phyloP scores from a whole-genome alignment of 257 asterid genomes.

The Jacaranda mimosifolia region DNA sequence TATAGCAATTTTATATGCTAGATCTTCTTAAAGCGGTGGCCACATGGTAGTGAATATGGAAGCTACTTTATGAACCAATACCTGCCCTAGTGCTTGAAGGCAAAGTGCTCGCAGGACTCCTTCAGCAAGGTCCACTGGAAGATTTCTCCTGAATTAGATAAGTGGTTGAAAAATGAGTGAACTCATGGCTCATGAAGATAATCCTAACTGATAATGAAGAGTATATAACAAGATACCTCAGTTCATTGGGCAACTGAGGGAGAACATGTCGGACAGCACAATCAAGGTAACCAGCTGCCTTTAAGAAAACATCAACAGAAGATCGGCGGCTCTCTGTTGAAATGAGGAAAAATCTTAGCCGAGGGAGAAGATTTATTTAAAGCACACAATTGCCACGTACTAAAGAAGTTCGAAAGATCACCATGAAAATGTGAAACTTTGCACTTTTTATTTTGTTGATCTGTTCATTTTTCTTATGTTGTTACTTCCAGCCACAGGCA shows the following conservation, averaged over 20 bases:
- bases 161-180: conserved; percentile 35
- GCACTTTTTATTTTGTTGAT: background rate
- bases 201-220: conserved; percentile 28
- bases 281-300: conserved; percentile 98
- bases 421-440: background rate
- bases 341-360: conserved; percentile 25
- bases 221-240: conserved; percentile 59
- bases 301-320: conserved; percentile 86
- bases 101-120: conserved; percentile 94
- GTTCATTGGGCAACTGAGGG: conserved; percentile 85
- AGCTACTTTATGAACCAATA: conserved; percentile 43
- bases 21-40: conserved; percentile 18
- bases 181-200: conserved; percentile 22
- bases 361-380: conserved; percentile 31
- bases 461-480: background rate
- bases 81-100: conserved; percentile 98
- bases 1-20: background rate
- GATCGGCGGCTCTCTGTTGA: conserved; percentile 84
- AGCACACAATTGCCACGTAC: conserved; percentile 17
- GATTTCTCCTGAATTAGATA: conserved; percentile 68
- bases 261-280: conserved; percentile 93
- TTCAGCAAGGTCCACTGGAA: conserved; percentile 97
- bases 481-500: too few relatives aligned
- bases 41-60: conserved; percentile 16
- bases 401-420: background rate